phyloP scores from a whole-genome alignment of 139 green algal genomes.

The Astrephomene gubernaculifera region DNA sequence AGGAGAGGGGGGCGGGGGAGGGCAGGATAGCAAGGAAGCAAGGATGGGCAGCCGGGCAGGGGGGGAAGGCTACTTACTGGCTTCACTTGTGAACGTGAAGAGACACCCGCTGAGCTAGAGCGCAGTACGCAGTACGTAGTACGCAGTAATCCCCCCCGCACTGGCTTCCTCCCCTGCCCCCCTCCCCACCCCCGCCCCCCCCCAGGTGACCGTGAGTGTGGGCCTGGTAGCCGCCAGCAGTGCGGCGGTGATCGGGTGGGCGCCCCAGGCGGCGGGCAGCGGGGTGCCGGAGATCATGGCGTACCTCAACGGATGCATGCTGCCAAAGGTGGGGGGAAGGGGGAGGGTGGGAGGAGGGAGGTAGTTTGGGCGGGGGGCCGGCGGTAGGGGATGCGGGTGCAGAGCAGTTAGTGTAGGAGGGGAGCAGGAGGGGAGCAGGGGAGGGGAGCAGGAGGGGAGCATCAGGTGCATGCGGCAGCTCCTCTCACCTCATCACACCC shows the following conservation, averaged over 20 bases:
- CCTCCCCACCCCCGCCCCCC: not conserved
- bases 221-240: conserved; percentile 75
- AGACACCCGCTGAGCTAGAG: too few relatives aligned
- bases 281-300: conserved; percentile 91
- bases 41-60: too few relatives aligned
- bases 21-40: too few relatives aligned
- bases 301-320: conserved; percentile 89
- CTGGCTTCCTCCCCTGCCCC: not conserved
- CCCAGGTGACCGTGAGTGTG: conserved; percentile 57
- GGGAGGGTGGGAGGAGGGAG: not conserved
- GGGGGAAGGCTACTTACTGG: too few relatives aligned
- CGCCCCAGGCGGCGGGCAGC: conserved; percentile 75
- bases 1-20: not conserved
- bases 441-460: too few relatives aligned
- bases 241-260: conserved; percentile 77
- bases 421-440: not conserved
- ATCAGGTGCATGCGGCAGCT: too few relatives aligned
- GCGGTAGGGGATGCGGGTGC: not conserved
- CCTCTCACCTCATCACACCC: not conserved
- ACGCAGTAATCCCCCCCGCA: not conserved
- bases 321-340: conserved; percentile 68
- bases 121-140: too few relatives aligned
- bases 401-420: not conserved
- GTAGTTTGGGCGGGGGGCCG: not conserved
- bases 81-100: too few relatives aligned